Conservation (phyloP, 2,329 filamentous ascomycete genomes). For the Celoporthe dispersa region DNA sequence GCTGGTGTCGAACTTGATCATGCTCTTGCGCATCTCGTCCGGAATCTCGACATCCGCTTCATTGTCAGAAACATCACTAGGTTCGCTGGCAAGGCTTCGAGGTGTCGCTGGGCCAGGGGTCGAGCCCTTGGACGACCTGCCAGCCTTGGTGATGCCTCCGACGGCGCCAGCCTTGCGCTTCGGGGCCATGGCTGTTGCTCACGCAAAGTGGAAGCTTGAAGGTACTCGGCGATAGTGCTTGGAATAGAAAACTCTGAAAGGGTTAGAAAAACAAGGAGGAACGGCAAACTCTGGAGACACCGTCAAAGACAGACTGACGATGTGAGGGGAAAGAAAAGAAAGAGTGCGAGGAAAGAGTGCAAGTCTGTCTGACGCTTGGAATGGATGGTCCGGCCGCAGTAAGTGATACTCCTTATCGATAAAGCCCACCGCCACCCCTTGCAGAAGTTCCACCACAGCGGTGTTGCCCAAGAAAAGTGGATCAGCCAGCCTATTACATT, state of each 20-base stretch:
- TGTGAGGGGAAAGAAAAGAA: not conserved
- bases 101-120: conserved; percentile 66
- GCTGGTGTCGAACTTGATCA: conserved; percentile 62
- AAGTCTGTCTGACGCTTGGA: not conserved
- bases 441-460: conserved; percentile 7
- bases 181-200: conserved; percentile 60
- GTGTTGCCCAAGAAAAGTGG: conserved; percentile 14
- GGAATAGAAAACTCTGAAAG: not conserved
- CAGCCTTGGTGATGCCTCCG: conserved; percentile 56
- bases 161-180: conserved; percentile 69
- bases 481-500: conserved; percentile 17
- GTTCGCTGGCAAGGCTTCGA: conserved; percentile 55
- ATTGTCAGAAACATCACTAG: conserved; percentile 35
- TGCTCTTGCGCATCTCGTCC: conserved; percentile 60
- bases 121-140: conserved; percentile 60
- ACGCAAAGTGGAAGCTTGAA: not conserved
- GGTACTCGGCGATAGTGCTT: not conserved
- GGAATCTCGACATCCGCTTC: conserved; percentile 59
- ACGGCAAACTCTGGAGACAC: not conserved
- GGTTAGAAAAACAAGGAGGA: not conserved
- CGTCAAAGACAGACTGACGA: not conserved
- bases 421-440: not conserved
- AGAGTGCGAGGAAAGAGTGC: not conserved
- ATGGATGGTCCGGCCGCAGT: not conserved
- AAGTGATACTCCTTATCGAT: conserved; percentile 1